phyloP scores from a whole-genome alignment of 1,284 basidiomycete species.

The Chalciporus sp. region DNA sequence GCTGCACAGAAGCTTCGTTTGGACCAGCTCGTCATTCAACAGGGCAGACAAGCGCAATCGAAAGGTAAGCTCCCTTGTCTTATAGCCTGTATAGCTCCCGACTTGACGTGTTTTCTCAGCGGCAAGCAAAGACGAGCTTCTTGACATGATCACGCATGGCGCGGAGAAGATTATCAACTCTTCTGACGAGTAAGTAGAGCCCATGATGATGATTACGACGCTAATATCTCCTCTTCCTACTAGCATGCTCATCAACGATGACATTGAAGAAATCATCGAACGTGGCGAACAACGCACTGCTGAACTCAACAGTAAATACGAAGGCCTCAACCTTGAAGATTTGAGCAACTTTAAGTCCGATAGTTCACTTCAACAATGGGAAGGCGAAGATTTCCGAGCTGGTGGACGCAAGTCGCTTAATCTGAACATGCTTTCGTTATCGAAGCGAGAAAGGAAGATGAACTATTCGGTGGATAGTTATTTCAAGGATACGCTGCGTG shows the following conservation, averaged over 20 bases:
- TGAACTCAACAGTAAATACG: slow-evolving; percentile 92
- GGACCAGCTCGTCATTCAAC: slow-evolving; percentile 98
- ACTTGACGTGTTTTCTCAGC: slow-evolving; percentile 42
- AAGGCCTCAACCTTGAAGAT: slow-evolving; percentile 88
- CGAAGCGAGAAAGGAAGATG: slow-evolving; percentile 93
- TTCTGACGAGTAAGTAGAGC: slow-evolving; percentile 54
- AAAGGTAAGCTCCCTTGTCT: slow-evolving; percentile 51
- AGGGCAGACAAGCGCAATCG: slow-evolving; percentile 77
- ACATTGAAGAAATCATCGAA: slow-evolving; percentile 93
- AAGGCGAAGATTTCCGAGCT: slow-evolving; percentile 90
- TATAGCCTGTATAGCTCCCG: background rate
- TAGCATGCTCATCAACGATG: slow-evolving; percentile 84
- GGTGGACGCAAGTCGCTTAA: slow-evolving; percentile 72
- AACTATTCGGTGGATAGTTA: slow-evolving; percentile 96
- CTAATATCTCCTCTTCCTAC: background rate
- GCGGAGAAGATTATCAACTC: slow-evolving; percentile 96
- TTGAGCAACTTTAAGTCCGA: slow-evolving; percentile 97
- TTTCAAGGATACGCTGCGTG: slow-evolving; percentile 91
- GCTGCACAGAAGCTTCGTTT: slow-evolving; percentile 96
- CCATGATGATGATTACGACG: background rate
- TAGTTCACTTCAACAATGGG: slow-evolving; percentile 89
- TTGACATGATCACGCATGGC: slow-evolving; percentile 99
- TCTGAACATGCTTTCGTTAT: slow-evolving; percentile 86
- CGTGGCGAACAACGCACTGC: slow-evolving; percentile 91
- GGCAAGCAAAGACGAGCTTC: slow-evolving; percentile 93